Conservation (phyloP, 345 rosid genomes). For the Iberis pinnata region DNA sequence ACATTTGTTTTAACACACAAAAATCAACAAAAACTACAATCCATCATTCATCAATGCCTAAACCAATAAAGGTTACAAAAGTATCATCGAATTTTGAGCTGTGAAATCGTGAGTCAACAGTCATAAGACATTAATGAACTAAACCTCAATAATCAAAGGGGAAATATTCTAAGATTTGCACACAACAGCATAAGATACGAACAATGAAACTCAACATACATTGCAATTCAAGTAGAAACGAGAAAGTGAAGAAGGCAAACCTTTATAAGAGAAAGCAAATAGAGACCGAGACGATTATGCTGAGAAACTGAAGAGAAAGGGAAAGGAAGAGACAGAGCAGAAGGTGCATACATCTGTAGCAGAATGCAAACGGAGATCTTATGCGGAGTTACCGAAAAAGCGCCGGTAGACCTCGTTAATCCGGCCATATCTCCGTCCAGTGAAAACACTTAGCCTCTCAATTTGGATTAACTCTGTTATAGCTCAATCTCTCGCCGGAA, state of each 20-base stretch:
- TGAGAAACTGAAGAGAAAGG: slow-evolving; percentile 81
- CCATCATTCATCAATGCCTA: neutral
- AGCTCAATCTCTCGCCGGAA: slow-evolving; percentile 19
- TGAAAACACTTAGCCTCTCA: neutral
- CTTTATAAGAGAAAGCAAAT: slow-evolving; percentile 75
- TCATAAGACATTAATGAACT: too few relatives aligned
- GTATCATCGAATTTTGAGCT: neutral
- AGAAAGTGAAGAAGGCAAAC: too few relatives aligned
- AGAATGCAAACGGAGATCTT: slow-evolving; percentile 78
- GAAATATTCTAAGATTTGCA: too few relatives aligned
- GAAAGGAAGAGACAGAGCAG: slow-evolving; percentile 55
- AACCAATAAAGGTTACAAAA: too few relatives aligned
- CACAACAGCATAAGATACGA: neutral
- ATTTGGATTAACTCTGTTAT: neutral
- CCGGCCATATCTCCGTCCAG: slow-evolving; percentile 44
- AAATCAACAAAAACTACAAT: neutral
- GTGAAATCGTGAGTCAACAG: too few relatives aligned
- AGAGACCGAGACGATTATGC: slow-evolving; percentile 83
- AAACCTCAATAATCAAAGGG: too few relatives aligned
- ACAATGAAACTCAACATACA: neutral
- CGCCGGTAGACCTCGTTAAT: slow-evolving; percentile 34
- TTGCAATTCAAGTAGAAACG: neutral
- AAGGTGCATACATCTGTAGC: slow-evolving; percentile 68
- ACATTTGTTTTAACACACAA: neutral
- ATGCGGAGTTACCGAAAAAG: slow-evolving; percentile 75